Evolutionary conservation across 2,329 filamentous ascomycete genomes (phyloP), one percentile per base, ranked within the genome.

Genomic region (Seiridium unicorne): DNA sequence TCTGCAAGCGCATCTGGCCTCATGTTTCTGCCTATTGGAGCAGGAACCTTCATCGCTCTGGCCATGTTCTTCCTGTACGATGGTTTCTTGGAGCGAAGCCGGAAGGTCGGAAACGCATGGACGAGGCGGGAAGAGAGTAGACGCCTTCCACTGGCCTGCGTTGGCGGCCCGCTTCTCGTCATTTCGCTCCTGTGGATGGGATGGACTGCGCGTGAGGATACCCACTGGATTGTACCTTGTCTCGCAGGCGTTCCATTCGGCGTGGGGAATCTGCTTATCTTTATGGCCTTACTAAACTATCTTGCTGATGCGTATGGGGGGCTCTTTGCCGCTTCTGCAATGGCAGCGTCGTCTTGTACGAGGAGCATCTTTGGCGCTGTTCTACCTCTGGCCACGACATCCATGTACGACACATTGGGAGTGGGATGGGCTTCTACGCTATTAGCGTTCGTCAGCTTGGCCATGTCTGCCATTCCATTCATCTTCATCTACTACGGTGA

Each of bases 301-400:
- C 73, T 81, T 18, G 78, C 81, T 38, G 79, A 83, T 60, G 80
- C 81, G 1, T 84, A 84, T 66, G 79, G 80, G 54, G 69, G 18
- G 18, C 18, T 81, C 8, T 83, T 79, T 64, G 79, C 81, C 1
- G 81, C 82, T 4, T 74, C 69, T 35, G 87, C 87, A 1, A 77
- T 88, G 71, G 86, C 87, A 0, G 85, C 86, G 1, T 84, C 87
- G 38, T 82, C 80, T 11, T 83, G 85, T 59, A 78, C 81, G 10
- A 76, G 87, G 5, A 82, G 77, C 18, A 76, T 78, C 4, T 87
- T 88, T 68, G 87, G 82, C 11, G 85, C 83, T 3, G 72, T 79
- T 4, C 81, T 84, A 55, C 80, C 80, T 5, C 69, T 83, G 5
- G 81, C 82, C 66, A 77, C 79, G 18, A 77, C 75, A 35, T 76